Evolutionary conservation across 495 filamentous ascomycete genomes (phyloP), one percentile per base, ranked within the genome.

Genomic region (Xanthoparmelia taractica): DNA sequence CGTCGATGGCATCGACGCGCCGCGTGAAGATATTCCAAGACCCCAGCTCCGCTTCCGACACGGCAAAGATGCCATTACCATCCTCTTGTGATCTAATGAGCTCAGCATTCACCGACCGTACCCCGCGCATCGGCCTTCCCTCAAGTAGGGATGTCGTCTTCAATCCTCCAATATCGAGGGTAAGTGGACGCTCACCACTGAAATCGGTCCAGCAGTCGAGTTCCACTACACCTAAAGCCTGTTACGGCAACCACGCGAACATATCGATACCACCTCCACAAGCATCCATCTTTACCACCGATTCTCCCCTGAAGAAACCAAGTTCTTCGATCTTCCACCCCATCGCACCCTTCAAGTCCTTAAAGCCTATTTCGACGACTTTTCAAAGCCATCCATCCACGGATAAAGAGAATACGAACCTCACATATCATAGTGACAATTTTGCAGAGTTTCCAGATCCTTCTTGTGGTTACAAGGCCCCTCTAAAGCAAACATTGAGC

Each of bases 231-330:
- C 69, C 69, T 77, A 75, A 72, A 71, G 69, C 48, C 68, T 60
- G 75, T 38, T 70, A 69, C 68, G 70, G 69, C 45, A 74, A 78
- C 64, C 69, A 79, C 59, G 73, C 73, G 57, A 78, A 78, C 66
- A 72, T 92, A 60, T 81, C 85, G 54, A 90, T 95, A 73, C 85
- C 85, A 58, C 89, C 89, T 6, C 91, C 92, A 25, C 71, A 74
- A 63, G 75, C 80, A 60, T 78, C 83, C 45, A 77, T 74, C 63
- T 87, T 88, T 68, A 79, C 80, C 56, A 96, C 90, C n/a, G 92
- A 94, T 75, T 94, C 91, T 18, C 90, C 88, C 34, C 77, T 85
- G 69, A 96, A 96, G 79, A 90, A 88, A 69, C 80, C 86, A 11
- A 68, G 83, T 45, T 82, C 85, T 74, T 80, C 79, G n/a, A 75